phyloP scores from a whole-genome alignment of 768 basidiomycete species.

The Fistulinella prunicolor region DNA sequence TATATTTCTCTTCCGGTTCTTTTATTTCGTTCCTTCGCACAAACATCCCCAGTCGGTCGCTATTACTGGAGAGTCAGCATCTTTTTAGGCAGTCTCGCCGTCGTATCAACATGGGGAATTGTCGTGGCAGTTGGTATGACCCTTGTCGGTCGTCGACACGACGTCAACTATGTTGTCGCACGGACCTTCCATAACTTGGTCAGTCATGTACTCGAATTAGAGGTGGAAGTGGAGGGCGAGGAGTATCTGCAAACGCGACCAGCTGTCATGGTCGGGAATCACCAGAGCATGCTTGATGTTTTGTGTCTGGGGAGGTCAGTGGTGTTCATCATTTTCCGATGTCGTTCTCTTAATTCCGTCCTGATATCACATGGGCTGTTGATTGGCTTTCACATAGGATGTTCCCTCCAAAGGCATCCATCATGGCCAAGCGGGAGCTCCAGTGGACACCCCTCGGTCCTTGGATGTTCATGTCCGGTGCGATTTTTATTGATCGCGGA shows the following conservation, averaged over 20 bases:
- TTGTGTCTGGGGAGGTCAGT: constrained; percentile 74
- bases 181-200: constrained; percentile 75
- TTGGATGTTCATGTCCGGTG: constrained; percentile 85
- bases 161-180: constrained; percentile 83
- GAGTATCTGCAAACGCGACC: constrained; percentile 75
- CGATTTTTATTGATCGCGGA: constrained; percentile 88
- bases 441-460: constrained; percentile 87
- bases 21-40: constrained; percentile 58
- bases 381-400: constrained; percentile 44
- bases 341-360: no score
- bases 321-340: constrained; percentile 18
- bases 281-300: constrained; percentile 92
- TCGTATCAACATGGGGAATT: constrained; percentile 71
- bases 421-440: constrained; percentile 92
- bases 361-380: constrained; percentile 1
- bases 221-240: constrained; percentile 79
- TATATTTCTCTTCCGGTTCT: constrained; percentile 74
- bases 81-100: constrained; percentile 68
- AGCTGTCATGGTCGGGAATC: constrained; percentile 80
- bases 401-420: constrained; percentile 77
- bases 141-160: constrained; percentile 64
- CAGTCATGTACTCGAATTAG: constrained; percentile 60
- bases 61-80: constrained; percentile 73
- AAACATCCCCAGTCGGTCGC: constrained; percentile 51
- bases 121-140: constrained; percentile 64